phyloP scores from a whole-genome alignment of 441 rosid species.

The Euphorbia celastroides region DNA sequence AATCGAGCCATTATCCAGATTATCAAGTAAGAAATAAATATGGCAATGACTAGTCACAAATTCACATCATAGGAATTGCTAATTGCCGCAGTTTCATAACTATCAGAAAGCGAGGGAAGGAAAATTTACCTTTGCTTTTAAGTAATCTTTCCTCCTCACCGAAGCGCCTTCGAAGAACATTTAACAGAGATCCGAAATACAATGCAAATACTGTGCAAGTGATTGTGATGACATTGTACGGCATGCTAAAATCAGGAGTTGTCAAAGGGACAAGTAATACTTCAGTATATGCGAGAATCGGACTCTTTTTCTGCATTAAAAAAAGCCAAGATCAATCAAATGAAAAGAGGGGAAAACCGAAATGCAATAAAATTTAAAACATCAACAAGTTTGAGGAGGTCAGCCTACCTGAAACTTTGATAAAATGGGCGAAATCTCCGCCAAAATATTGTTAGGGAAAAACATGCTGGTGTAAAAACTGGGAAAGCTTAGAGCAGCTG shows the following conservation, averaged over 20 bases:
- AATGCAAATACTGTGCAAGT: conserved; percentile 93
- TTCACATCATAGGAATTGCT: background rate
- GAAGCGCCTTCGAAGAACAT: conserved; percentile 66
- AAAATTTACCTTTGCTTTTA: conserved; percentile 52
- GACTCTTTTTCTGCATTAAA: conserved; percentile 56
- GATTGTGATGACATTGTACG: conserved; percentile 93
- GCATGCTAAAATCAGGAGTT: conserved; percentile 99
- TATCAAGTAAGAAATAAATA: background rate
- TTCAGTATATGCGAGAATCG: conserved; percentile 75
- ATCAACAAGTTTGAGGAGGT: background rate
- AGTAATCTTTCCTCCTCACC: conserved; percentile 81
- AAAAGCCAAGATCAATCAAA: too few relatives aligned
- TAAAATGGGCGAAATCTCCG: conserved; percentile 39
- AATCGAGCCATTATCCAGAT: background rate
- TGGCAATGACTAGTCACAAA: background rate
- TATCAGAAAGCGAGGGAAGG: conserved; percentile 1
- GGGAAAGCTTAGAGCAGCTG: conserved; percentile 79
- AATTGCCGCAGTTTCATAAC: background rate
- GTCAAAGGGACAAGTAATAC: conserved; percentile 84
- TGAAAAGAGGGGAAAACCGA: background rate
- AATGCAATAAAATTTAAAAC: conserved; percentile 1
- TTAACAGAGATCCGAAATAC: conserved; percentile 86
- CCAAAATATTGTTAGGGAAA: conserved; percentile 32
- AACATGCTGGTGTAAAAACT: conserved; percentile 40
- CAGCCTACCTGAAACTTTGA: conserved; percentile 55